phyloP scores from a whole-genome alignment of 108 stramenopile genomes.

The Thalassiosira profunda region DNA sequence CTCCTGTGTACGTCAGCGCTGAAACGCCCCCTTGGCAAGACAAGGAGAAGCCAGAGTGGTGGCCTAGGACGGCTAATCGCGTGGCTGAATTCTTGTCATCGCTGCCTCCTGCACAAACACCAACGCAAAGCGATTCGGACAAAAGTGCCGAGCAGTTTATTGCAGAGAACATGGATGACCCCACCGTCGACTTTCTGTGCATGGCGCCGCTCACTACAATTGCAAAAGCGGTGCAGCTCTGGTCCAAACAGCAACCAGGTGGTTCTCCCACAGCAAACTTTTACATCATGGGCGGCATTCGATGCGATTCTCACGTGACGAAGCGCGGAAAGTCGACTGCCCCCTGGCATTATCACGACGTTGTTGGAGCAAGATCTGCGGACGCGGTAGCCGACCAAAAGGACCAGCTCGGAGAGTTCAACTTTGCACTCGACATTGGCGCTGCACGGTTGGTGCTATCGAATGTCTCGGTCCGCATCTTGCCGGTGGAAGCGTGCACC shows the following conservation, averaged over 20 bases:
- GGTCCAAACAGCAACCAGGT: not conserved
- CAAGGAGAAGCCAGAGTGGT: conserved; percentile 25
- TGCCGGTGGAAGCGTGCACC: conserved; percentile 39
- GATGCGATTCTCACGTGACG: conserved; percentile 20
- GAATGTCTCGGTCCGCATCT: not conserved
- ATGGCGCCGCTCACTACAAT: conserved; percentile 31
- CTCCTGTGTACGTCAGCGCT: conserved; percentile 21
- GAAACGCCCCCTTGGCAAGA: not conserved
- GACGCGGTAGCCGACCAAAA: not conserved
- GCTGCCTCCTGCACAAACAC: conserved; percentile 9
- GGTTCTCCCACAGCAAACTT: conserved; percentile 1
- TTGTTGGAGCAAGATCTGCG: not conserved
- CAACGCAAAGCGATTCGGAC: not conserved
- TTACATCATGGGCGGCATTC: conserved; percentile 42
- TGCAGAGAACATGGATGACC: conserved; percentile 21
- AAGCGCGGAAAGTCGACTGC: conserved; percentile 40
- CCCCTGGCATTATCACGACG: conserved; percentile 26
- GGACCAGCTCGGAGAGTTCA: conserved; percentile 36
- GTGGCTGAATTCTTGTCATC: conserved; percentile 25
- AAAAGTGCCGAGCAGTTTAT: conserved; percentile 19
- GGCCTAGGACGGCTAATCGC: conserved; percentile 23
- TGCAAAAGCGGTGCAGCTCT: conserved; percentile 20
- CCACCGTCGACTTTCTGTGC: conserved; percentile 33
- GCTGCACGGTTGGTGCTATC: conserved; percentile 15
- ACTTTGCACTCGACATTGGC: conserved; percentile 34